Percentiles rank a stretch among this genome's conserved stretches.
phyloP scores from a whole-genome alignment of 805 yeast species.

The Suhomyces xylopsoci region DNA sequence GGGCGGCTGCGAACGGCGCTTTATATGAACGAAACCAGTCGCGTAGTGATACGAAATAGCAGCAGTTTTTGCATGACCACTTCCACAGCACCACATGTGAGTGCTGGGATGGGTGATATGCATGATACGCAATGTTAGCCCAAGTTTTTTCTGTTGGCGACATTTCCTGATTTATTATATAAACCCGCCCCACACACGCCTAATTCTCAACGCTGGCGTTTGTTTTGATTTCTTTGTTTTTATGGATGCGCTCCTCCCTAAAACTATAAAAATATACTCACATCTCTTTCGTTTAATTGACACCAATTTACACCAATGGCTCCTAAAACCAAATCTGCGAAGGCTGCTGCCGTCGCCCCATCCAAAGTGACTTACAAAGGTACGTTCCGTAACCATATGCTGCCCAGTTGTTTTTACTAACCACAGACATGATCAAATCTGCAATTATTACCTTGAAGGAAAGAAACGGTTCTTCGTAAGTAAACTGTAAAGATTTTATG shows the following conservation, averaged over 20 bases:
- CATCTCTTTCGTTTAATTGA: background rate
- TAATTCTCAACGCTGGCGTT: background rate
- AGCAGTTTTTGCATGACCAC: background rate
- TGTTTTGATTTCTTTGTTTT: constrained; percentile 6
- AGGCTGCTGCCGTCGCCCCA: constrained; percentile 17
- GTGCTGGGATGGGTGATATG: background rate
- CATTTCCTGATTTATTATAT: constrained; percentile 1
- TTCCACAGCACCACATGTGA: background rate
- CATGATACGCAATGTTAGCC: background rate
- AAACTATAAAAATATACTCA: background rate
- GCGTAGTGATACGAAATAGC: background rate
- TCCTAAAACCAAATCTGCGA: constrained; percentile 21
- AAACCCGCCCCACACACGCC: constrained; percentile 1
- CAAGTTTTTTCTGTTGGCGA: background rate
- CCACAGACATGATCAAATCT: constrained; percentile 58
- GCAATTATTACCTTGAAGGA: constrained; percentile 72
- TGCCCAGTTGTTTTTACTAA: background rate
- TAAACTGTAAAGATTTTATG: constrained; percentile 11
- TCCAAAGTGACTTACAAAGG: constrained; percentile 47
- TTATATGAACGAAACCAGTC: background rate
- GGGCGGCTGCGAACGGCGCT: background rate
- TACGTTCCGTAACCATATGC: constrained; percentile 11
- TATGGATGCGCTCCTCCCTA: constrained; percentile 3
- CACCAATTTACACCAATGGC: constrained; percentile 24
- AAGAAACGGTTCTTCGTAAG: constrained; percentile 74